These are phyloP conservation scores for Metschnikowia continentalis DNA, from an alignment of 805 yeast genomes.

Conservation along the genomic window DNA sequence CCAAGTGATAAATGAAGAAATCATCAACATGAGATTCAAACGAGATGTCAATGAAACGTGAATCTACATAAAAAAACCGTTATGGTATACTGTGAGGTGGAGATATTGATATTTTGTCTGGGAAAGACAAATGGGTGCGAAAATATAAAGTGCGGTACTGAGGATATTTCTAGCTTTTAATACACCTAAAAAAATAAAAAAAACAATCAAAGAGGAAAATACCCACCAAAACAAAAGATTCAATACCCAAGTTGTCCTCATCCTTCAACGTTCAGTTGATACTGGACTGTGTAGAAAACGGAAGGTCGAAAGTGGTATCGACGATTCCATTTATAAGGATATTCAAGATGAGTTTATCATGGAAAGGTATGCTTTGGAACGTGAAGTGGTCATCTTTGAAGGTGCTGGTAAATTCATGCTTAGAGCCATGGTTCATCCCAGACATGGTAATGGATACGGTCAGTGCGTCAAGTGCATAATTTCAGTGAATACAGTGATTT, in stretches of 20 bases:
- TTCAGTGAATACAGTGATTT: too few relatives aligned
- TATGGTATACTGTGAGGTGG: too few relatives aligned
- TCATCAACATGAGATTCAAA: too few relatives aligned
- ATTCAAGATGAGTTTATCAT: constrained; percentile 36
- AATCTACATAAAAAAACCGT: accelerated
- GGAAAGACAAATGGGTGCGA: too few relatives aligned
- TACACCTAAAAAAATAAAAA: too few relatives aligned
- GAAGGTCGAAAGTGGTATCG: constrained; percentile 47
- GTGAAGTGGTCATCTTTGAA: constrained; percentile 6
- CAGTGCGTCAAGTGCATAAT: neutral
- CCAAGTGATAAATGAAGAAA: too few relatives aligned
- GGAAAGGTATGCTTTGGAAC: constrained; percentile 29
- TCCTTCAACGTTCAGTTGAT: constrained; percentile 14
- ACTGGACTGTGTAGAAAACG: constrained; percentile 19
- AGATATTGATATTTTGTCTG: too few relatives aligned
- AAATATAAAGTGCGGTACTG: too few relatives aligned
- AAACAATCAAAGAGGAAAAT: too few relatives aligned
- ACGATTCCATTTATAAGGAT: constrained; percentile 42
- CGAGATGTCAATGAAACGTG: too few relatives aligned
- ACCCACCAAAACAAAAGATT: constrained; percentile 37
- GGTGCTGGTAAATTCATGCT: constrained; percentile 4
- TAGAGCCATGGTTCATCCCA: neutral
- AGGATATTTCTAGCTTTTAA: too few relatives aligned
- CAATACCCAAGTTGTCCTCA: constrained; percentile 11
- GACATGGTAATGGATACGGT: neutral